These are phyloP conservation scores for Apium graveolens DNA, from an alignment of 129 eudicot genomes.

Conservation along the genomic window DNA sequence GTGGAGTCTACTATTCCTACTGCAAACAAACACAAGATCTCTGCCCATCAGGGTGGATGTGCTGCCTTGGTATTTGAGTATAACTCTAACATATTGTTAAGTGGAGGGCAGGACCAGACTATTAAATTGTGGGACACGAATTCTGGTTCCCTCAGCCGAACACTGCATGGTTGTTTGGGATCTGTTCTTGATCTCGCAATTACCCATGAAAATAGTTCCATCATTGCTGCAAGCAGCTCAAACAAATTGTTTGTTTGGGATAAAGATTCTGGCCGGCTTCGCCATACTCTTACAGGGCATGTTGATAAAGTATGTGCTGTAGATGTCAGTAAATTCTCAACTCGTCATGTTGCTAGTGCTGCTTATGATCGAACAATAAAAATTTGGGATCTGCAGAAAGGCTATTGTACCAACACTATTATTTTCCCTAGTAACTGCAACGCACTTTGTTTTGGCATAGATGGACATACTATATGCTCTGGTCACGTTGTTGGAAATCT, in stretches of 20 bases:
- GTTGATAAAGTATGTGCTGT: conserved; percentile 89
- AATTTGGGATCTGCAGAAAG: conserved; percentile 86
- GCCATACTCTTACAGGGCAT: conserved; percentile 88
- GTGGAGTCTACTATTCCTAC: conserved; percentile 65
- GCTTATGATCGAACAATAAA: conserved; percentile 93
- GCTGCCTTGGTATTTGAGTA: conserved; percentile 64
- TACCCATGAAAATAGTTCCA: conserved; percentile 55
- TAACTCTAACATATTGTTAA: conserved; percentile 57
- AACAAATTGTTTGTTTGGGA: conserved; percentile 81
- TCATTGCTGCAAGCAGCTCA: conserved; percentile 81
- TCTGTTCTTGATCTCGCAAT: conserved; percentile 75
- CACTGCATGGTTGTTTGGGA: conserved; percentile 71
- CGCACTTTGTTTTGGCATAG: conserved; percentile 60
- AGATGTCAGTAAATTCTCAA: conserved; percentile 65
- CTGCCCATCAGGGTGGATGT: conserved; percentile 90
- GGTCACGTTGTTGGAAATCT: conserved; percentile 91
- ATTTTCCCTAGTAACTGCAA: conserved; percentile 81
- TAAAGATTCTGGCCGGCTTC: conserved; percentile 55
- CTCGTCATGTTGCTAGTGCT: conserved; percentile 65
- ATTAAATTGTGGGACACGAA: conserved; percentile 81
- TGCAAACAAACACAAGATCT: conserved; percentile 51
- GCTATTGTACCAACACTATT: conserved; percentile 72
- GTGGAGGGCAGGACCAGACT: conserved; percentile 82
- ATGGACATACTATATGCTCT: conserved; percentile 82
- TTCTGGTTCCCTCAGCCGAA: conserved; percentile 48